Evolutionary conservation across 768 basidiomycete species (phyloP), one percentile per base, ranked within the genome.

Genomic region (Myochromella boudieri): DNA sequence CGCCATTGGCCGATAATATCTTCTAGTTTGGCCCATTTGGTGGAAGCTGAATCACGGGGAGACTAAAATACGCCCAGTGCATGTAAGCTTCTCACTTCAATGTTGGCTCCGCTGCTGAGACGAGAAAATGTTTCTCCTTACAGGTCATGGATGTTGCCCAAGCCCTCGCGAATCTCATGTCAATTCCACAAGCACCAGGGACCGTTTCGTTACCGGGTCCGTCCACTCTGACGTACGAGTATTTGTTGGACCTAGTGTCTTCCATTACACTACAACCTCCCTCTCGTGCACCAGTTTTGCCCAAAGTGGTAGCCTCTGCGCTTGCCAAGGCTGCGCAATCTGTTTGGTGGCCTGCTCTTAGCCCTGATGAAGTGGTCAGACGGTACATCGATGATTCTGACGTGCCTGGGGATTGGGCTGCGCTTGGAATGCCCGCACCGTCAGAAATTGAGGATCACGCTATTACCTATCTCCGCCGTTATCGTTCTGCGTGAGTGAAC

Each of bases 101-200:
- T 34, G 34, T 37, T 37, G 44, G 46, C 18, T 20, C 25, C 34
- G 32, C 46, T 37, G 41, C 37, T 51, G 61, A 59, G 61, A 43
- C 46, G 38, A 46, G 45, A 52, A 56, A 48, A 54, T 52, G 21
- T 42, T 46, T 43, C 37, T 46, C 38, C 44, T 50, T 48, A 47
- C 55, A 94, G 91, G 91, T 97, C 18, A 67, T 95, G 60, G 95
- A 99, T 60, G 91, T 98, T 46, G 95, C 97, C 8, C 87, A 95
- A 66, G 95, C 84, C 4, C 77, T 98, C 44, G 75, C 78, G n/a
- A 90, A 91, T 70, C 68, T 91, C 51, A 78, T 88, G 67, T 60
- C 72, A 14, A 73, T 78, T 36, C 77, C 84, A 32, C 81, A 82
- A 41, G 59, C 82, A 17, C 68, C 85, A 32, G 78, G 82, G 25